Evolutionary conservation across 129 eudicot genomes (phyloP).

Genomic region (Flaveria bidentis): DNA sequence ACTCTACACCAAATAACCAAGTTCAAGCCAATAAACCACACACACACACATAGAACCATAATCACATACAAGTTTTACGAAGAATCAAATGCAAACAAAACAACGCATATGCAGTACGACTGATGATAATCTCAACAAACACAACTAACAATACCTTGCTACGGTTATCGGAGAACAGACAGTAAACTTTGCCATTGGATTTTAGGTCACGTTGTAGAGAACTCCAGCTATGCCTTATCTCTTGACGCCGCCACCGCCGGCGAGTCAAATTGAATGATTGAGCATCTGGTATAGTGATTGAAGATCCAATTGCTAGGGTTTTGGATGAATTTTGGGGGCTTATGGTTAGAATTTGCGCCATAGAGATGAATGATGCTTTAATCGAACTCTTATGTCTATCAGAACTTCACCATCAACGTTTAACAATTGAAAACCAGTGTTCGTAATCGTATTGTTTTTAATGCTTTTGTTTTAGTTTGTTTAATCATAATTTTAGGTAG

Average conservation of each 20-base stretch:
- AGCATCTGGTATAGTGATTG: not conserved
- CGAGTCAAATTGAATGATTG: constrained; percentile 14
- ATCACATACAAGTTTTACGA: not conserved
- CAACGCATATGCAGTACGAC: not conserved
- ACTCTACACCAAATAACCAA: not conserved
- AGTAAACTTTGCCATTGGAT: constrained; percentile 44
- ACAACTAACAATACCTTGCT: constrained; percentile 43
- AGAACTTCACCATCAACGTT: constrained; percentile 12
- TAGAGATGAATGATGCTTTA: constrained; percentile 11
- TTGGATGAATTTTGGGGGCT: constrained; percentile 13
- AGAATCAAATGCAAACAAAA: not conserved
- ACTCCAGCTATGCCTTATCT: constrained; percentile 36
- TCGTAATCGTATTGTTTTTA: no score
- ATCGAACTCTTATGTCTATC: not conserved
- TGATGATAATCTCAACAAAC: not conserved
- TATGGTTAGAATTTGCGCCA: constrained; percentile 29
- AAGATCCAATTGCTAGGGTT: constrained; percentile 11
- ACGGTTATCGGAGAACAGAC: constrained; percentile 58
- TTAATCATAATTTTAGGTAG: no score
- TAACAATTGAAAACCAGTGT: not conserved
- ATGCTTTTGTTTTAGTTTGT: no score
- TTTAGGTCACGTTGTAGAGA: constrained; percentile 36
- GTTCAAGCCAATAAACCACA: not conserved
- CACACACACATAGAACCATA: not conserved
- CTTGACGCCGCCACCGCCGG: constrained; percentile 10